A percentile compares a stretch with the other conserved stretches of the same genome.
These are phyloP conservation scores for Dianthus caryophyllus DNA, from an alignment of 148 eudicot species.

Conservation along the genomic window DNA sequence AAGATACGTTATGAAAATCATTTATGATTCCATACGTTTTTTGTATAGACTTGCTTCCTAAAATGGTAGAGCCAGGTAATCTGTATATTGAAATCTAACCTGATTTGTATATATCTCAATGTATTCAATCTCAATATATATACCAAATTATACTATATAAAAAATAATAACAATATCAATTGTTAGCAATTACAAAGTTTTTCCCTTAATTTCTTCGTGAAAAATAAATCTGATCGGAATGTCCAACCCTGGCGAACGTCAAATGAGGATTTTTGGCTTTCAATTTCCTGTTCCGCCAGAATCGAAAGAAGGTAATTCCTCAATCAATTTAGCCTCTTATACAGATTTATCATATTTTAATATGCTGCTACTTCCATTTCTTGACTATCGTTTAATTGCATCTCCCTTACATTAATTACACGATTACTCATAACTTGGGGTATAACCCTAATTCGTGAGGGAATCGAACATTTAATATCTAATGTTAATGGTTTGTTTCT, in stretches of 20 bases:
- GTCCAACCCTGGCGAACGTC: background rate
- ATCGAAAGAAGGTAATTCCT: background rate
- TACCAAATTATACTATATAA: too few relatives aligned
- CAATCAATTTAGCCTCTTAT: background rate
- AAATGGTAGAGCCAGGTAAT: too few relatives aligned
- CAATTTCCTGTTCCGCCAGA: background rate
- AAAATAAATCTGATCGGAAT: background rate
- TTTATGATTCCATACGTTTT: too few relatives aligned
- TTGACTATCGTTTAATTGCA: background rate
- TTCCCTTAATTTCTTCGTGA: too few relatives aligned
- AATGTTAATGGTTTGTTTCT: background rate
- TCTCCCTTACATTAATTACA: background rate
- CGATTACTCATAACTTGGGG: background rate
- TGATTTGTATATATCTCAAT: too few relatives aligned
- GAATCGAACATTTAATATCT: background rate
- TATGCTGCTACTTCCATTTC: background rate
- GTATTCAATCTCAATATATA: too few relatives aligned
- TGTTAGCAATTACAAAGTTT: too few relatives aligned
- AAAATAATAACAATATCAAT: too few relatives aligned
- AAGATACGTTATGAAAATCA: too few relatives aligned
- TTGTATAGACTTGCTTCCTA: too few relatives aligned
- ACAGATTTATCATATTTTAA: background rate
- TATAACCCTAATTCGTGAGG: too few relatives aligned
- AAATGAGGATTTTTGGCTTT: conserved; percentile 2
- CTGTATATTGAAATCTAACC: too few relatives aligned